These are phyloP conservation scores for Epichloe festucae DNA, from an alignment of 2,329 filamentous ascomycete genomes.

Conservation along the genomic window DNA sequence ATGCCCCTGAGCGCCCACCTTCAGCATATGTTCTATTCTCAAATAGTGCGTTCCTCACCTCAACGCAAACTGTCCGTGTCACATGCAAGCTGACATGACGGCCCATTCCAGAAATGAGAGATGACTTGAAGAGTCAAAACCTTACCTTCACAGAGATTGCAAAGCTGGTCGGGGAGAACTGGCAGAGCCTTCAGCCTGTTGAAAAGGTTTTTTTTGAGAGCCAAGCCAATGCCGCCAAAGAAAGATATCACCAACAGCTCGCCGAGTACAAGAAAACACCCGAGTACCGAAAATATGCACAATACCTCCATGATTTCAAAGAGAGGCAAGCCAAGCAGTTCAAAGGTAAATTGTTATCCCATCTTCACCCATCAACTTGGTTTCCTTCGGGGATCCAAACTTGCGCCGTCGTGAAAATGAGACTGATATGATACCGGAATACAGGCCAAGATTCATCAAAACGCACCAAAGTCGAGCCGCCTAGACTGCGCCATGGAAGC, in stretches of 20 bases:
- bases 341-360: conserved; percentile 31
- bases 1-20: conserved; percentile 66
- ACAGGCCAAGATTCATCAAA: conserved; percentile 31
- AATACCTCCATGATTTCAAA: conserved; percentile 68
- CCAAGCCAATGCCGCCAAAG: conserved; percentile 60
- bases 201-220: conserved; percentile 63
- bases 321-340: conserved; percentile 49
- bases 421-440: not conserved
- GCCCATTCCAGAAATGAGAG: conserved; percentile 51
- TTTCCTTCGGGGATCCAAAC: no score
- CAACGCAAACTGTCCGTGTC: not conserved
- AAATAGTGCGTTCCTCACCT: conserved; percentile 48
- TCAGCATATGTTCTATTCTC: conserved; percentile 81
- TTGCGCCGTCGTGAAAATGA: no score
- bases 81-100: not conserved
- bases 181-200: conserved; percentile 55
- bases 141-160: conserved; percentile 75
- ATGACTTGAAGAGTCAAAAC: conserved; percentile 62
- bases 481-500: conserved; percentile 23
- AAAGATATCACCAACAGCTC: conserved; percentile 62
- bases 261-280: conserved; percentile 65
- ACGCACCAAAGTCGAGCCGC: conserved; percentile 31
- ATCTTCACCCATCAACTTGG: no score
- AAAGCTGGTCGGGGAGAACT: conserved; percentile 69
- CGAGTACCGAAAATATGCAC: conserved; percentile 53